Base-by-base conservation (phyloP, 345 rosid genomes). In the Eucalyptus sp. region DNA sequence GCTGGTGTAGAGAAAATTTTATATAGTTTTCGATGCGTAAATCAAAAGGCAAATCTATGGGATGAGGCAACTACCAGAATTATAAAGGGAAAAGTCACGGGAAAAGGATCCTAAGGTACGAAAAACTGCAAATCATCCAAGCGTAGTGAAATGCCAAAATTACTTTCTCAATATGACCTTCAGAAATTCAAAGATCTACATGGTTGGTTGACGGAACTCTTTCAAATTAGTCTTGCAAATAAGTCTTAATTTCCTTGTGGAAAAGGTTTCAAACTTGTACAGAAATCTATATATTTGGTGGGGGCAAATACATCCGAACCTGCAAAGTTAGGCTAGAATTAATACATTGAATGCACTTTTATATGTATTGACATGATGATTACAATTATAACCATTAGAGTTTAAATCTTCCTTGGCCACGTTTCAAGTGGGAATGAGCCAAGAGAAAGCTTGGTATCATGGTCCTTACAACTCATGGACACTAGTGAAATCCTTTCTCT, bases 351-450 rank as follows among this genome's bases (percentile, higher is more conserved):
- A 8, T 31, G 41, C 12, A 4, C 11, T 2, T 7, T 16, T 31
- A 16, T 31, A 3, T 0, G 1, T 4, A 66, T 4, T 4, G 79
- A 66, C 79, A 31, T 31, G 11, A 2, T 4, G 41, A 4, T 15
- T 14, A 13, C 2, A 3, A 7, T 29, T 6, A 31, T 66, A 66
- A n/a, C 2, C 20, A 66, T 4, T n/a, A 64, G 15, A 64, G 76
- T 64, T 31, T n/a, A 10, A 66, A 66, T 60, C 31, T 60, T 60
- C 31, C 60, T 54, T 54, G 60, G 9, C 27, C 1, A 1, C 6
- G 25, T 3, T 20, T 4, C 25, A 3, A 1, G 27, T 20, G 27
- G 60, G 27, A 54, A 54, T 5, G 60, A 20, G 27, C 25, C 25
- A 1, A 20, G 60, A 54, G 60, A 54, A 20, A 54, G 25, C 27